These are phyloP conservation scores for Nannochloropsis salina DNA, from an alignment of 108 stramenopile species.

Conservation along the genomic window DNA sequence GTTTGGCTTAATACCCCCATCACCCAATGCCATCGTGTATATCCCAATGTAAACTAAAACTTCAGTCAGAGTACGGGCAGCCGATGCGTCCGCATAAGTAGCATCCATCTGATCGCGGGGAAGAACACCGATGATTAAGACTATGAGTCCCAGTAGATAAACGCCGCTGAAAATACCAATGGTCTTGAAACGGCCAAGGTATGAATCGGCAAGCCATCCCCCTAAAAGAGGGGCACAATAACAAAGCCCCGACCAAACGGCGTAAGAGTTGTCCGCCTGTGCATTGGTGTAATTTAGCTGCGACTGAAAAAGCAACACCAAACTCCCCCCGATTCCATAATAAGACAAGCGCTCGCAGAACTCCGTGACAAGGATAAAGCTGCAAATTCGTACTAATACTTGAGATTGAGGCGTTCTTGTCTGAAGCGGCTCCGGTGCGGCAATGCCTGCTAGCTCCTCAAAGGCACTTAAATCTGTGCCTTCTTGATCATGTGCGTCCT, in stretches of 20 bases:
- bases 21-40: slow-evolving; percentile 46
- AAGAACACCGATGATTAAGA: slow-evolving; percentile 25
- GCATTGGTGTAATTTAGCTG: slow-evolving; percentile 27
- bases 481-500: too few relatives aligned
- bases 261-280: slow-evolving; percentile 32
- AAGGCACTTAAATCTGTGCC: too few relatives aligned
- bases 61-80: background rate
- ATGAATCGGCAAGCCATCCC: slow-evolving; percentile 38
- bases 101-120: slow-evolving; percentile 20
- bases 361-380: slow-evolving; percentile 38
- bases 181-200: slow-evolving; percentile 37
- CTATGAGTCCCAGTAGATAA: slow-evolving; percentile 28
- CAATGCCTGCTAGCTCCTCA: too few relatives aligned
- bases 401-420: background rate
- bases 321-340: slow-evolving; percentile 34
- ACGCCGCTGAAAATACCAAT: slow-evolving; percentile 32
- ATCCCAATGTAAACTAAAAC: slow-evolving; percentile 32
- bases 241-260: slow-evolving; percentile 36
- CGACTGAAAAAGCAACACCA: slow-evolving; percentile 39
- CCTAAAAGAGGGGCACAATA: slow-evolving; percentile 36
- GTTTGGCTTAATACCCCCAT: slow-evolving; percentile 57
- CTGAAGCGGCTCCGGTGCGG: too few relatives aligned
- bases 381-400: background rate
- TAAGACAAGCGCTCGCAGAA: slow-evolving; percentile 43
- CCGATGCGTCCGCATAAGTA: background rate